Percentiles rank a stretch among this genome's conserved stretches.
Conservation (phyloP, 176 grass and related monocot genomes). For the Pontederia crassipes region DNA sequence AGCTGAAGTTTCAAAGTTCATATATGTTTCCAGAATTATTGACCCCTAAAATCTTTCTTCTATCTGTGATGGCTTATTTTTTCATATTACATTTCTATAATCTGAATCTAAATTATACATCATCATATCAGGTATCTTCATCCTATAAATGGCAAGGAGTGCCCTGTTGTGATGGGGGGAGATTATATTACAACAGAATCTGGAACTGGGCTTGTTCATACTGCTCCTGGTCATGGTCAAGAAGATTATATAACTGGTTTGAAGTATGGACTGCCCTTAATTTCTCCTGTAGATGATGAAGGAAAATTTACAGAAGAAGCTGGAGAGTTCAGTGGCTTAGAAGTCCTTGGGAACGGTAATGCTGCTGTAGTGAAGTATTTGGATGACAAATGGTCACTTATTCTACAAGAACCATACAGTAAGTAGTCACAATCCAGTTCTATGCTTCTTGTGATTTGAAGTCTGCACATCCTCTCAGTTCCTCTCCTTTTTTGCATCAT, state of each 20-base stretch:
- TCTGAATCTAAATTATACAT: conserved; percentile 4
- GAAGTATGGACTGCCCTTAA: conserved; percentile 84
- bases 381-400: conserved; percentile 52
- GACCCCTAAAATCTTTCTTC: too few species aligned
- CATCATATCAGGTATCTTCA: conserved; percentile 55
- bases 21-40: too few species aligned
- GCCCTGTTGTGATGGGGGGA: conserved; percentile 78
- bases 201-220: conserved; percentile 96
- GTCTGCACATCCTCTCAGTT: neutral
- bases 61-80: neutral
- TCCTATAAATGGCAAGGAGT: conserved; percentile 77
- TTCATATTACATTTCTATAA: conserved; percentile 1
- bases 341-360: conserved; percentile 84
- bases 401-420: conserved; percentile 93
- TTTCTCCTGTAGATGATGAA: conserved; percentile 91
- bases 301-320: conserved; percentile 86
- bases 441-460: neutral
- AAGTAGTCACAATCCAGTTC: conserved; percentile 27
- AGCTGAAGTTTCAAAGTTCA: too few species aligned
- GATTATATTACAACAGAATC: conserved; percentile 98
- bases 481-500: neutral
- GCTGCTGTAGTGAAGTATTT: conserved; percentile 64
- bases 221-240: conserved; percentile 96
- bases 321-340: conserved; percentile 66
- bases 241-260: conserved; percentile 89